Base-by-base conservation (phyloP, 1,284 basidiomycete species). In the Binderoboletus segoi region DNA sequence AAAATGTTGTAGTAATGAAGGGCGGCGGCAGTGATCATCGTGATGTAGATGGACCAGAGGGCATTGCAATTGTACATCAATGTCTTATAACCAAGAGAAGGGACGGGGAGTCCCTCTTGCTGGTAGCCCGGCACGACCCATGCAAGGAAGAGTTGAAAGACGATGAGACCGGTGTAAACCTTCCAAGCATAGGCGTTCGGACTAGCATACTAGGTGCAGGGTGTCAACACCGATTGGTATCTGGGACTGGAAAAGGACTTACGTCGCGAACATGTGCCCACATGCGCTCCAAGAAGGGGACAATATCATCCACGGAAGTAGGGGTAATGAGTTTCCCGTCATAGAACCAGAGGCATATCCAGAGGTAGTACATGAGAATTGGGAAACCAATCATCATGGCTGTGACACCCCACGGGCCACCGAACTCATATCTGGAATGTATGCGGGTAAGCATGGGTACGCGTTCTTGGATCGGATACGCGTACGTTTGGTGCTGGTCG, bases 31-130 rank as follows among this genome's bases (percentile, higher is more conserved):
- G 92, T 89, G 67, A 86, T 72, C 70, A 98, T 82, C 42, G 95
- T 97, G 51, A 84, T 80, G 75, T 98, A 99, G 72, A 95, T 85
- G 62, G 88, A 96, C 51, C 79, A 81, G 54, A 96, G 82, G 20
- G 96, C 96, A 74, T 98, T 97, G 84, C 96, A 99, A 77, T 96
- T 93, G 83, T 99, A 99, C 76, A 86, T 89, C 64, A 98, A 84
- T 33, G 91, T 91, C 74, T 94, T 92, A 83, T 97, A 97, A 65
- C 86, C 84, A 57, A 96, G 82, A 1, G 94, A 96, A 13, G 94
- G 91, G 30, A 97, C 93, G 0, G 94, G 94, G 44, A 97, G 90
- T 61, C 94, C 94, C 73, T 96, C 91, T 76, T 99, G 97, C 74
- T 83, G 78, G 73, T 91, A 94, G 28, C 96, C 96, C 20, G 96